These are phyloP conservation scores for Metschnikowia amazonensis DNA, from an alignment of 805 yeast species.

Conservation along the genomic window DNA sequence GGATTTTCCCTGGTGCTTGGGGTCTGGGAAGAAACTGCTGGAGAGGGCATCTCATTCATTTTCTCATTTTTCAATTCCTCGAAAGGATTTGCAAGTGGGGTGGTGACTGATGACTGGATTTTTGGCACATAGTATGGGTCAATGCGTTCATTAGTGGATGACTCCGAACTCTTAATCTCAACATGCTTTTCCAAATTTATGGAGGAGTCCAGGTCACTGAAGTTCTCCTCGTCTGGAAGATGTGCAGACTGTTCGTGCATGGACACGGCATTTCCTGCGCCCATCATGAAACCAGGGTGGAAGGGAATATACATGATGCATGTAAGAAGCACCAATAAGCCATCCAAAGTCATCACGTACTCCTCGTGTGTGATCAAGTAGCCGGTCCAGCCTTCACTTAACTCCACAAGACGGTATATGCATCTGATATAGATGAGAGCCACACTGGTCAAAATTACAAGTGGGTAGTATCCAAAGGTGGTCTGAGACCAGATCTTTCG, in stretches of 20 bases:
- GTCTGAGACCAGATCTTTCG: slow-evolving; percentile 30
- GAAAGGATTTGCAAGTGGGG: background rate
- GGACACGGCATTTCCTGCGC: slow-evolving; percentile 10
- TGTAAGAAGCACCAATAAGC: slow-evolving; percentile 27
- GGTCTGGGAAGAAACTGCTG: background rate
- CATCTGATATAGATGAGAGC: slow-evolving; percentile 61
- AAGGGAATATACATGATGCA: slow-evolving; percentile 37
- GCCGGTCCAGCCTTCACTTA: slow-evolving; percentile 71
- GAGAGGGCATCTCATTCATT: background rate
- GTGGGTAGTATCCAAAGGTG: slow-evolving; percentile 42
- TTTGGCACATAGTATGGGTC: slow-evolving; percentile 11
- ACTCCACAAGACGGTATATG: slow-evolving; percentile 67
- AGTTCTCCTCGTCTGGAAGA: background rate
- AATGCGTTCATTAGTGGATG: background rate
- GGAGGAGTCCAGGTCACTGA: slow-evolving; percentile 5
- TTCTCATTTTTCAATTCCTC: background rate
- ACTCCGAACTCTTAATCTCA: background rate
- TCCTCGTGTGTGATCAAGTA: slow-evolving; percentile 47
- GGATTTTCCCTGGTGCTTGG: background rate
- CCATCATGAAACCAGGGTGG: slow-evolving; percentile 58
- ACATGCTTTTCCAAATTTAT: background rate
- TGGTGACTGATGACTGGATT: background rate
- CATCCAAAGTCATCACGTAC: slow-evolving; percentile 39
- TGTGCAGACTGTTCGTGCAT: slow-evolving; percentile 3
- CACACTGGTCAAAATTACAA: slow-evolving; percentile 46